Evolutionary conservation across 2,329 filamentous ascomycete genomes (phyloP).

Genomic region (Aspergillus sp.): DNA sequence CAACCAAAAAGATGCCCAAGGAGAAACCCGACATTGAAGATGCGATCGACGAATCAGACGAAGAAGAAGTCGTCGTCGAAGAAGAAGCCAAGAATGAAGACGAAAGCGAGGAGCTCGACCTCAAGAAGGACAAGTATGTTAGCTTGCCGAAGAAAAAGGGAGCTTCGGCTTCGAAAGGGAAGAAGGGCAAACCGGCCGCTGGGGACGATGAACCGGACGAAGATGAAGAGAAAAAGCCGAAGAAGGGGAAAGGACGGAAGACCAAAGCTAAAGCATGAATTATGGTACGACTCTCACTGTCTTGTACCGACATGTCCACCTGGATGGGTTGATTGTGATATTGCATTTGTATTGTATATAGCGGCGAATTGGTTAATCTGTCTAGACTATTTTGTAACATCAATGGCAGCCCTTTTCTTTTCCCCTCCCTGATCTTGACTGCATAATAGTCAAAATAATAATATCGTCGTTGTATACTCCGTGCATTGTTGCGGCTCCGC

Average conservation of each 20-base stretch:
- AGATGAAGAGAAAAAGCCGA: constrained; percentile 46
- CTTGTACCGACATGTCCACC: too few species aligned
- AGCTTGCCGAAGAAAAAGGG: constrained; percentile 70
- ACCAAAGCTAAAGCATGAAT: constrained; percentile 19
- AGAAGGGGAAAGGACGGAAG: constrained; percentile 39
- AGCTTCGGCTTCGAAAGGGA: constrained; percentile 32
- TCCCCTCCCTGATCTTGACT: too few species aligned
- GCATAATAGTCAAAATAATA: too few species aligned
- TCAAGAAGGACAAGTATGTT: constrained; percentile 94
- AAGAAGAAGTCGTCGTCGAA: constrained; percentile 52
- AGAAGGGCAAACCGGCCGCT: constrained; percentile 30
- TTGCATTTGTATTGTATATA: not conserved
- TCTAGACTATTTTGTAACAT: too few species aligned
- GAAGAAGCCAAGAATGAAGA: constrained; percentile 51
- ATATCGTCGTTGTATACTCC: too few species aligned
- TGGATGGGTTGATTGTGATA: too few species aligned
- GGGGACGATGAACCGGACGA: constrained; percentile 25
- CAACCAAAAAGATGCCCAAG: constrained; percentile 60
- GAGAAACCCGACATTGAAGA: constrained; percentile 92
- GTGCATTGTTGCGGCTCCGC: too few species aligned
- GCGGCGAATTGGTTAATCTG: too few species aligned
- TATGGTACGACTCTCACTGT: not conserved
- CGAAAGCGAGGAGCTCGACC: constrained; percentile 68
- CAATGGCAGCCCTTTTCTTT: too few species aligned
- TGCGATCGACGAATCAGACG: constrained; percentile 85